phyloP scores from a whole-genome alignment of 2,329 filamentous ascomycete genomes.

The Diatrype stigma region DNA sequence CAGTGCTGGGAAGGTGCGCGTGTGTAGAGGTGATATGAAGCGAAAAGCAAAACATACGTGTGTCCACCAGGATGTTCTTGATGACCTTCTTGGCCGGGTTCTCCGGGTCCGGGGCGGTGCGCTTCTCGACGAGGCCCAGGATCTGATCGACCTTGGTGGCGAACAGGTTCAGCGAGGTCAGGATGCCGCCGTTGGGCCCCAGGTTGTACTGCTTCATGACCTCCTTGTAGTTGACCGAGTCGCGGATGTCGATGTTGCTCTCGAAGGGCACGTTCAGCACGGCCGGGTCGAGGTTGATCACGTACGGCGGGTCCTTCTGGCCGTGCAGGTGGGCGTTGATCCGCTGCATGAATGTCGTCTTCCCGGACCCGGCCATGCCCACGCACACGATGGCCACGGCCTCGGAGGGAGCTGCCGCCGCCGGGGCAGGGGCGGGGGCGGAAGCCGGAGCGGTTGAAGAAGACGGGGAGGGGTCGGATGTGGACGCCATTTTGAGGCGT shows the following conservation, averaged over 20 bases:
- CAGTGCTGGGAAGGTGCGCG: too few relatives aligned
- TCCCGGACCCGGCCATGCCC: conserved; percentile 97
- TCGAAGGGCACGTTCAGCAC: conserved; percentile 93
- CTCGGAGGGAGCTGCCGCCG: conserved; percentile 1
- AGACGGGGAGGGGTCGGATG: background rate
- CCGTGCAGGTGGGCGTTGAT: conserved; percentile 90
- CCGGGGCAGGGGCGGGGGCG: conserved; percentile 5
- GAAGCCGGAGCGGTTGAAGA: conserved; percentile 3
- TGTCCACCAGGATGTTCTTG: conserved; percentile 87
- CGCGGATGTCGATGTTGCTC: conserved; percentile 96
- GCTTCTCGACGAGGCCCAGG: conserved; percentile 82
- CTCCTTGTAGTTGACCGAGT: conserved; percentile 98
- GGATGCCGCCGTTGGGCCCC: conserved; percentile 92
- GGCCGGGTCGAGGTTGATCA: conserved; percentile 94
- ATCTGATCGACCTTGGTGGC: conserved; percentile 98
- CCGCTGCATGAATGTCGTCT: conserved; percentile 99
- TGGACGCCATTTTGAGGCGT: conserved; percentile 1
- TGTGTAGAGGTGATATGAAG: too few relatives aligned
- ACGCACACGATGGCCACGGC: conserved; percentile 75
- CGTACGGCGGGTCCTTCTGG: conserved; percentile 79
- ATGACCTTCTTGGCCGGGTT: conserved; percentile 60
- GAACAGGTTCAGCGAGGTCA: conserved; percentile 94
- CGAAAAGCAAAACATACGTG: conserved; percentile 43
- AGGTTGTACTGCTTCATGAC: conserved; percentile 99
- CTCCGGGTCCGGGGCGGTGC: conserved; percentile 60